Evolutionary conservation across 371 early-diverging fungal species (phyloP).

Genomic region (Mortierella polycephala): DNA sequence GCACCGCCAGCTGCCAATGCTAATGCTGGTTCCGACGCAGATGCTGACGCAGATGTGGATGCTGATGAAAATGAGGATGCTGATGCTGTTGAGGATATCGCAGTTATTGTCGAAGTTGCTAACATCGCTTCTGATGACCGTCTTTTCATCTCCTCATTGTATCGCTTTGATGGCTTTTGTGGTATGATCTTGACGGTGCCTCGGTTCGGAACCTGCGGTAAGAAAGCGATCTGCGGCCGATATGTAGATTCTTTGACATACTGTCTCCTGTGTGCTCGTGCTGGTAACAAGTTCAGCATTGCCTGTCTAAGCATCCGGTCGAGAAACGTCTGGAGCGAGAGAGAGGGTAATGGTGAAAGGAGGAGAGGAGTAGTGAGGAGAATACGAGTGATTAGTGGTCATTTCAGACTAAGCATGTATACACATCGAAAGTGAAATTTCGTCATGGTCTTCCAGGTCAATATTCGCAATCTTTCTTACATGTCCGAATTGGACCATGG

Average conservation of each 20-base stretch:
- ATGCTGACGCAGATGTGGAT: too few relatives aligned
- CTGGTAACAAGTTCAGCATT: conserved; percentile 15
- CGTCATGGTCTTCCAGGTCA: too few relatives aligned
- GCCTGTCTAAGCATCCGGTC: conserved; percentile 8
- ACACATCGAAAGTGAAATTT: too few relatives aligned
- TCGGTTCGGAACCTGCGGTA: conserved; percentile 10
- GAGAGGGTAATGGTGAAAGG: not conserved
- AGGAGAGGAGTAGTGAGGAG: not conserved
- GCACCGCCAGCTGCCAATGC: too few relatives aligned
- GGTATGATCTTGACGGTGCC: conserved; percentile 5
- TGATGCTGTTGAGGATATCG: too few relatives aligned
- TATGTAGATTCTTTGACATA: conserved; percentile 4
- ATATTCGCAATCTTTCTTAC: conserved; percentile 6
- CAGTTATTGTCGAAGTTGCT: too few relatives aligned
- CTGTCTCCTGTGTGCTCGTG: not conserved
- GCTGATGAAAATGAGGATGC: too few relatives aligned
- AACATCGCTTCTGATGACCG: too few relatives aligned
- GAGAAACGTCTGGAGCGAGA: conserved; percentile 5
- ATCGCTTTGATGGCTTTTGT: conserved; percentile 19
- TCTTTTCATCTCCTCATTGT: conserved; percentile 2
- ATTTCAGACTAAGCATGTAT: not conserved
- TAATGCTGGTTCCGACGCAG: too few relatives aligned
- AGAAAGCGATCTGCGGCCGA: conserved; percentile 19
- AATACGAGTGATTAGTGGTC: not conserved
- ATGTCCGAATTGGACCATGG: conserved; percentile 26